Base-by-base conservation (phyloP, 75 land plant genomes). In the Sequoiadendron giganteum region DNA sequence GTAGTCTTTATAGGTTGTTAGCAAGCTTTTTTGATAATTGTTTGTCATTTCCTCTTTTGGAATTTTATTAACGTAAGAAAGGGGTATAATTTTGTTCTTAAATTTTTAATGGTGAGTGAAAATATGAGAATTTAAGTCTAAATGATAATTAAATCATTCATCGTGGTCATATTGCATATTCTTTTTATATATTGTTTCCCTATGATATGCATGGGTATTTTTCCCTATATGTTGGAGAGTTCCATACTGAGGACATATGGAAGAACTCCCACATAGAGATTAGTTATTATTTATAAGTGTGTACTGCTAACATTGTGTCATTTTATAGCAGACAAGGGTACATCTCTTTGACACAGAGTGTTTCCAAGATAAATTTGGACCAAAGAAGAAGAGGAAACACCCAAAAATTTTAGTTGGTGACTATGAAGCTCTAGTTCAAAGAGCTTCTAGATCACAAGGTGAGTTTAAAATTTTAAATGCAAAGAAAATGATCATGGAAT, bases 301-400 rank as follows among this genome's bases (percentile, higher is more conserved):
- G 78, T 10, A 75, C 78, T 75, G 38, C 39, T 34, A 34, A 83
- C 40, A 83, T 83, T 88, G 5, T 88, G 42, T 85, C 5, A 54
- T 13, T 88, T 4, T 87, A 30, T 90, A 96, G 98, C 97, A 97
- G 96, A 89, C 95, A 32, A 93, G 94, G 87, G 95, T 92, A 68
- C 99, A 96, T 87, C 96, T 98, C 73, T 89, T 98, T 5, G 99
- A 98, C 47, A 98, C 94, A 3, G 97, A 95, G 87, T 91, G 94
- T 13, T 98, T 98, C 91, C 87, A 86, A 48, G 94, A 95, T 91
- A 92, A 95, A 3, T 98, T 98, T 94, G 99, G 99, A n/a, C 97
- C 99, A 39, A 96, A 98, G 90, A 87, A 45, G 82, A 98, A 95
- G 85, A 91, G 98, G 85, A 97, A 94, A 77, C 95, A 98, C 5